Base-by-base conservation (phyloP, 2,329 filamentous ascomycete genomes). In the Cercospora sp. region DNA sequence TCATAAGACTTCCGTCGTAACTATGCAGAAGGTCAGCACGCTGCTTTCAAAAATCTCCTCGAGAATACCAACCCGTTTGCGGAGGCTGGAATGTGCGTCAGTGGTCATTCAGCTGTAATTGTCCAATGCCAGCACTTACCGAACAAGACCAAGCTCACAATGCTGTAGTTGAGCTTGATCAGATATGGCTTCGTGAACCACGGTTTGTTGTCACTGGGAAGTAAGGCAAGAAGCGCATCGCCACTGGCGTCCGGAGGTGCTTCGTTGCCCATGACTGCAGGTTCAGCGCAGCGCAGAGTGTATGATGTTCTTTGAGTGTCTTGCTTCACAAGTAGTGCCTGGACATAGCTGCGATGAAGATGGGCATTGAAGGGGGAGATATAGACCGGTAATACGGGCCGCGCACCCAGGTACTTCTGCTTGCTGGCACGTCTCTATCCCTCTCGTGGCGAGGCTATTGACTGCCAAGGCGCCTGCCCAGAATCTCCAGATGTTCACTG, bases 101-200 rank as follows among this genome's bases (percentile, higher is more conserved):
- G 58, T 33, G 28, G 12, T 2, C 9, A 18, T 42, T 72, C 8
- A 59, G 67, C 30, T 64, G 31, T 42, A 5, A 26, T 16, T 16
- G 1, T 23, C 16, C 20, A 23, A 3, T 16, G 31, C n/a, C 16
- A 18, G 7, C 10, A 33, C 72, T 65, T 48, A 67, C 68, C 72
- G 63, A 73, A 72, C 2, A 83, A 73, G 1, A 82, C 81, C 3
- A 84, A 71, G 4, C 83, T 64, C 0, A 85, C 76, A 10, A 83
- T 73, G 28, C 65, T 61, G 10, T 83, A 72, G 63, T 84, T 84
- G 5, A 85, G 77, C 31, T 77, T 73, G 12, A 83, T 70, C 1
- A 85, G 72, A 75, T 84, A 80, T 0, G 77, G 75, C 5, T 77
- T 75, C 5, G 77, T 76, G 63, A 79, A 83, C 83, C 83, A 85